phyloP scores from a whole-genome alignment of 1,284 basidiomycete genomes.

The Phlebopus sp. region DNA sequence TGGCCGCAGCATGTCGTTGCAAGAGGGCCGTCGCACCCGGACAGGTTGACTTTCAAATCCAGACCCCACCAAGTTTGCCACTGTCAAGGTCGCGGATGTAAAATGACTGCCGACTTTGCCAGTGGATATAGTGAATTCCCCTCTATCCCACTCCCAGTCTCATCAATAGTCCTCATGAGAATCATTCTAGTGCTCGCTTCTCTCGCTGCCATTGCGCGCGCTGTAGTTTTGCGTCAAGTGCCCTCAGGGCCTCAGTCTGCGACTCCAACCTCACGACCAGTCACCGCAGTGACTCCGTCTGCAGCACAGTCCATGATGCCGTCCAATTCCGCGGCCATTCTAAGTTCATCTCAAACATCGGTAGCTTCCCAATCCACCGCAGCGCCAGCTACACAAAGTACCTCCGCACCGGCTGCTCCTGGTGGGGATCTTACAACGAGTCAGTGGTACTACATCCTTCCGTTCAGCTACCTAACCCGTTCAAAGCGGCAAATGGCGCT shows the following conservation, averaged over 20 bases:
- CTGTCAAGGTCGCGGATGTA: background rate
- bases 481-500: constrained; percentile 2
- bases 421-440: constrained; percentile 1
- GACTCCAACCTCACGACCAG: background rate
- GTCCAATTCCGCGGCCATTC: background rate
- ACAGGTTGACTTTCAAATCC: background rate
- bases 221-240: constrained; percentile 1
- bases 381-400: background rate
- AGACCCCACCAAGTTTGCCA: background rate
- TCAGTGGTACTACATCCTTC: background rate
- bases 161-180: background rate
- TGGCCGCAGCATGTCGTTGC: no score
- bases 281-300: background rate
- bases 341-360: background rate
- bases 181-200: background rate
- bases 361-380: background rate
- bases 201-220: background rate
- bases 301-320: background rate
- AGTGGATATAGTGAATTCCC: background rate
- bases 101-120: background rate
- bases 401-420: background rate
- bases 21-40: no score
- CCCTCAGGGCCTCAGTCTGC: background rate
- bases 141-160: background rate
- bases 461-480: background rate